Evolutionary conservation across 306 rosid genomes (phyloP).

Genomic region (Vicia sativa): DNA sequence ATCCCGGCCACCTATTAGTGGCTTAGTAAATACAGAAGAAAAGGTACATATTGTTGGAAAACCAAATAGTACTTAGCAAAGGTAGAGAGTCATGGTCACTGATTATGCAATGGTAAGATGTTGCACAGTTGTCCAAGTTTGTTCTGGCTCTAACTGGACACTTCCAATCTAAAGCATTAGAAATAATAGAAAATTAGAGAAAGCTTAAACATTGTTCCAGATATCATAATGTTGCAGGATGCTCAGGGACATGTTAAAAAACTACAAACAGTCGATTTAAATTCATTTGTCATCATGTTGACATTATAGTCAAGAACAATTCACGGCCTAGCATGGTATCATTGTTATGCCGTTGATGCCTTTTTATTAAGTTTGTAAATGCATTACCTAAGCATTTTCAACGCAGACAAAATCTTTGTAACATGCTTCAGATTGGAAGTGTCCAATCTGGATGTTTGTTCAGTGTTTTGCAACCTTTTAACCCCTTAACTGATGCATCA

Average conservation of each 20-base stretch:
- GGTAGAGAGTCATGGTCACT: slow-evolving; percentile 35
- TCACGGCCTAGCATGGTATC: slow-evolving; percentile 17
- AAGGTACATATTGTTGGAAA: slow-evolving; percentile 35
- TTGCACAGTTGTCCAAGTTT: slow-evolving; percentile 90
- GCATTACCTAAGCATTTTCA: slow-evolving; percentile 91
- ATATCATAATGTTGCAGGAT: slow-evolving; percentile 24
- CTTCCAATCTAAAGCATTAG: slow-evolving; percentile 63
- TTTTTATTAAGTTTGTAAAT: slow-evolving; percentile 19
- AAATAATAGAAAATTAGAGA: slow-evolving; percentile 35
- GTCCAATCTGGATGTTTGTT: slow-evolving; percentile 91
- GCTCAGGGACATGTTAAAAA: not conserved
- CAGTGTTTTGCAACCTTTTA: slow-evolving; percentile 80
- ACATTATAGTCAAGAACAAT: slow-evolving; percentile 23
- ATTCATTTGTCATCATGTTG: slow-evolving; percentile 23
- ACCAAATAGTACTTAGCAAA: not conserved
- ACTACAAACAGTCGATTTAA: slow-evolving; percentile 8
- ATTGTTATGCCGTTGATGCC: not conserved
- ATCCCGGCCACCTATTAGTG: slow-evolving; percentile 27
- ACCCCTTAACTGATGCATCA: slow-evolving; percentile 77
- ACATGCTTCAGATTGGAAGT: too few relatives aligned
- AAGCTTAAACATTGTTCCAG: slow-evolving; percentile 11
- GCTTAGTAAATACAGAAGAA: slow-evolving; percentile 36
- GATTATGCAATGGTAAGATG: slow-evolving; percentile 66
- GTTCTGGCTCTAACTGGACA: slow-evolving; percentile 72
- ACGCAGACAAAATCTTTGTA: slow-evolving; percentile 94